Evolutionary conservation across 257 asterid genomes (phyloP).

Genomic region (Agastache rugosa): DNA sequence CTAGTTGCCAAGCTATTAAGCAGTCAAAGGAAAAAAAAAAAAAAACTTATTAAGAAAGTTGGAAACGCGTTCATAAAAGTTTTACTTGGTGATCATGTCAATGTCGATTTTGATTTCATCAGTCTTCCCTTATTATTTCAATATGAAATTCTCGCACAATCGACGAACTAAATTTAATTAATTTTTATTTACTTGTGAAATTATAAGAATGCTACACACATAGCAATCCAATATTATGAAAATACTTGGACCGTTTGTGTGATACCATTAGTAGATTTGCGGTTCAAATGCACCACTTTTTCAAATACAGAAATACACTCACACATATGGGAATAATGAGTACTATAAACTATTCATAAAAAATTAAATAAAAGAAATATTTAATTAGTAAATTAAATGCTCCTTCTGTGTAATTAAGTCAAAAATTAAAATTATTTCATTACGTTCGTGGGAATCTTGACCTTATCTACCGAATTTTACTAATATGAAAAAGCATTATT

Average conservation of each 20-base stretch:
- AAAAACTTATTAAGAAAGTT: not conserved
- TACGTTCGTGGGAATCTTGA: not conserved
- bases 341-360: not conserved
- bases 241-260: not conserved
- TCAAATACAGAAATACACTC: not conserved
- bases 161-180: not conserved
- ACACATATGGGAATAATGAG: not conserved
- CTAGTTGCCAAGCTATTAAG: constrained; percentile 3
- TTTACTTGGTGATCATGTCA: not conserved
- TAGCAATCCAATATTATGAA: not conserved
- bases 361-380: not conserved
- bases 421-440: not conserved
- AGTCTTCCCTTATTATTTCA: not conserved
- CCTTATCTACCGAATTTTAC: constrained; percentile 1
- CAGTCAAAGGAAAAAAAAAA: not conserved
- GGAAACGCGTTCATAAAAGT: constrained; percentile 20
- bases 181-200: constrained; percentile 11
- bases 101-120: constrained; percentile 2
- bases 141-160: not conserved
- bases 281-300: not conserved
- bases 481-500: not conserved
- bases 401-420: not conserved
- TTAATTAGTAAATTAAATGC: not conserved
- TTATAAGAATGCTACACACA: not conserved
- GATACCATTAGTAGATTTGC: not conserved